These are phyloP conservation scores for Ilyonectria mors-panacis DNA, from an alignment of 2,329 filamentous ascomycete species.

Conservation along the genomic window DNA sequence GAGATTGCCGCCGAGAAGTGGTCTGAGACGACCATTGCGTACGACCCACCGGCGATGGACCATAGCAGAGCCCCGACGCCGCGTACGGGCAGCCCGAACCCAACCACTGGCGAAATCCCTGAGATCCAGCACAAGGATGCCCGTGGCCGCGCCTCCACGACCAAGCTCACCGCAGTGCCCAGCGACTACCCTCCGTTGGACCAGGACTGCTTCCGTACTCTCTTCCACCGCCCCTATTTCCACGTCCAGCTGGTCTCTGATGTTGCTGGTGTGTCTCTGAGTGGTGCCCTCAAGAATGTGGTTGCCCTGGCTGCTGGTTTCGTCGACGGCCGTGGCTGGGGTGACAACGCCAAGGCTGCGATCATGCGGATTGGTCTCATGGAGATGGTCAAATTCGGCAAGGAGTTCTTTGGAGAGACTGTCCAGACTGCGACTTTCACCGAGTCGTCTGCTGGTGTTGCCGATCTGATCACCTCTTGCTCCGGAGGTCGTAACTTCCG, in stretches of 20 bases:
- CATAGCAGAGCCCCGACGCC: slow-evolving; percentile 77
- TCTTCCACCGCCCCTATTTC: slow-evolving; percentile 98
- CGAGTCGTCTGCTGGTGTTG: slow-evolving; percentile 95
- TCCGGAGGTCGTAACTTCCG: slow-evolving; percentile 93
- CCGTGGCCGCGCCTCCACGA: slow-evolving; percentile 76
- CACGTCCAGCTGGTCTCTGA: slow-evolving; percentile 94
- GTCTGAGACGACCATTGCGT: slow-evolving; percentile 97
- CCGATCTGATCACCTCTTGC: slow-evolving; percentile 95
- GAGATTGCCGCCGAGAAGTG: slow-evolving; percentile 97
- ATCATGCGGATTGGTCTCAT: slow-evolving; percentile 96
- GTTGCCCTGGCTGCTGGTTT: slow-evolving; percentile 95
- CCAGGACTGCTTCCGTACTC: slow-evolving; percentile 83
- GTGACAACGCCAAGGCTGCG: slow-evolving; percentile 98
- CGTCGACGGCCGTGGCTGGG: slow-evolving; percentile 96
- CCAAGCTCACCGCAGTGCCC: slow-evolving; percentile 82
- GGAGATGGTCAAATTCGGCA: slow-evolving; percentile 97
- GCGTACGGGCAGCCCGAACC: slow-evolving; percentile 62
- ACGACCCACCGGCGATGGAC: slow-evolving; percentile 92
- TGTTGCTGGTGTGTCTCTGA: slow-evolving; percentile 96
- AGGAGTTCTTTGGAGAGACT: slow-evolving; percentile 90
- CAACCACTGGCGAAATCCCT: slow-evolving; percentile 67
- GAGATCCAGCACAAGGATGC: slow-evolving; percentile 78
- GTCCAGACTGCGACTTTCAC: slow-evolving; percentile 90
- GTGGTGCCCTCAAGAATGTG: slow-evolving; percentile 96
- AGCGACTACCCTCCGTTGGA: slow-evolving; percentile 88